Conservation (phyloP, 345 rosid species). For the Boechera divaricarpa region DNA sequence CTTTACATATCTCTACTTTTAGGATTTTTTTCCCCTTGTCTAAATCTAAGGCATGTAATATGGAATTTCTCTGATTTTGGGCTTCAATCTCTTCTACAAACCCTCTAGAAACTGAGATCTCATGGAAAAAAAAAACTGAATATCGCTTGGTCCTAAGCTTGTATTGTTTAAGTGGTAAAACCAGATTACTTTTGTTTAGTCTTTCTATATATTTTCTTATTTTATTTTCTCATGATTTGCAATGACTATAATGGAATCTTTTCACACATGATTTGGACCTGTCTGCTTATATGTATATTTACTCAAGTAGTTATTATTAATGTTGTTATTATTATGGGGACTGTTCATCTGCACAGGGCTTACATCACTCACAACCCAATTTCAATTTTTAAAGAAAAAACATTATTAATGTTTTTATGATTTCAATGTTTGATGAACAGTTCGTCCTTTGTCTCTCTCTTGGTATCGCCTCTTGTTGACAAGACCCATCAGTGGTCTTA, state of each 20-base stretch:
- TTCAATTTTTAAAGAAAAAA: slow-evolving; percentile 7
- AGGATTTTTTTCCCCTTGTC: slow-evolving; percentile 31
- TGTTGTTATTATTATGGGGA: slow-evolving; percentile 18
- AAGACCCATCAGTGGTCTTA: slow-evolving; percentile 46
- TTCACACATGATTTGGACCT: slow-evolving; percentile 40
- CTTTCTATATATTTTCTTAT: slow-evolving; percentile 19
- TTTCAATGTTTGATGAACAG: slow-evolving; percentile 50
- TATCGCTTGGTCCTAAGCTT: slow-evolving; percentile 31
- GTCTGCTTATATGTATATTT: slow-evolving; percentile 17
- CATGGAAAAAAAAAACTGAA: slow-evolving; percentile 23
- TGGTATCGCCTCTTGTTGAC: slow-evolving; percentile 41
- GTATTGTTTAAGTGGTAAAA: slow-evolving; percentile 32
- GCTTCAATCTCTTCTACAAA: slow-evolving; percentile 24
- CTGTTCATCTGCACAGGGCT: slow-evolving; percentile 48
- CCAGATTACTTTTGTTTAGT: slow-evolving; percentile 26
- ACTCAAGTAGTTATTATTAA: slow-evolving; percentile 33
- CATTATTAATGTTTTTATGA: slow-evolving; percentile 30
- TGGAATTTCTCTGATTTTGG: slow-evolving; percentile 7
- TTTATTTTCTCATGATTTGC: slow-evolving; percentile 31
- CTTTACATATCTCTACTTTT: slow-evolving; percentile 13
- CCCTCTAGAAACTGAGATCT: slow-evolving; percentile 29
- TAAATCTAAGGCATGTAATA: slow-evolving; percentile 12
- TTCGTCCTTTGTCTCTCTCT: slow-evolving; percentile 45
- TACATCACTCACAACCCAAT: slow-evolving; percentile 39
- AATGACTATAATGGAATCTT: slow-evolving; percentile 45